A percentile compares a stretch with the other conserved stretches of the same genome.
Conservation (phyloP, 306 rosid genomes). For the Sophora flavescens region DNA sequence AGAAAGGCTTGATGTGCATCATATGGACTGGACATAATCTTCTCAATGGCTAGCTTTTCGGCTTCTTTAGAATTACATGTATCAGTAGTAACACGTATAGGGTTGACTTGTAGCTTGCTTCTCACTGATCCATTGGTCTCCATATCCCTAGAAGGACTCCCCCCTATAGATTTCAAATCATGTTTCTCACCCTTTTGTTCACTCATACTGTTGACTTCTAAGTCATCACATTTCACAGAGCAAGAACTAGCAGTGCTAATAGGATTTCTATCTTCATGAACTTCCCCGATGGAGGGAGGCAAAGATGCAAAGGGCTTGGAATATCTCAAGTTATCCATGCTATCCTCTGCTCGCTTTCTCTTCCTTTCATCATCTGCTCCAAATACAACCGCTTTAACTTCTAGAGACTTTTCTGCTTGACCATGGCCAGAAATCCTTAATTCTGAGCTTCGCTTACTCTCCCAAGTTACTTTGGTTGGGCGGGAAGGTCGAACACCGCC, state of each 20-base stretch:
- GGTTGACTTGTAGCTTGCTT: slow-evolving; percentile 44
- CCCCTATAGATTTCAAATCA: slow-evolving; percentile 52
- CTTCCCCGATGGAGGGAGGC: slow-evolving; percentile 51
- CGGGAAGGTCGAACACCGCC: slow-evolving; percentile 76
- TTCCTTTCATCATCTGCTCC: slow-evolving; percentile 67
- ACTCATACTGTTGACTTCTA: slow-evolving; percentile 48
- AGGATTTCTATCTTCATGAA: slow-evolving; percentile 59
- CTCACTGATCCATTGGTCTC: slow-evolving; percentile 53
- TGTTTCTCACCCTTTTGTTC: slow-evolving; percentile 54
- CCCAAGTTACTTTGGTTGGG: slow-evolving; percentile 75
- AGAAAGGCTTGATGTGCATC: slow-evolving; percentile 58
- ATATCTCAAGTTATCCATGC: slow-evolving; percentile 51
- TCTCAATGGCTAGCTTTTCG: slow-evolving; percentile 70
- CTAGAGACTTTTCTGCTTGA: slow-evolving; percentile 57
- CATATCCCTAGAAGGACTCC: slow-evolving; percentile 52
- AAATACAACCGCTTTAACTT: slow-evolving; percentile 51
- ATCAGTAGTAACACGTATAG: slow-evolving; percentile 42
- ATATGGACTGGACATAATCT: slow-evolving; percentile 65
- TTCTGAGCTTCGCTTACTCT: slow-evolving; percentile 65
- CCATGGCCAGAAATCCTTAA: slow-evolving; percentile 58
- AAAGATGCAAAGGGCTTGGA: slow-evolving; percentile 49
- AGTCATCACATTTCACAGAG: slow-evolving; percentile 44
- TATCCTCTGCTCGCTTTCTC: slow-evolving; percentile 72
- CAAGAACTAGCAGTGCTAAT: slow-evolving; percentile 55
- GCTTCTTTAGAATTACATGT: slow-evolving; percentile 64